phyloP scores from a whole-genome alignment of 2,329 filamentous ascomycete genomes.

The Endoconidiophora laricicola region DNA sequence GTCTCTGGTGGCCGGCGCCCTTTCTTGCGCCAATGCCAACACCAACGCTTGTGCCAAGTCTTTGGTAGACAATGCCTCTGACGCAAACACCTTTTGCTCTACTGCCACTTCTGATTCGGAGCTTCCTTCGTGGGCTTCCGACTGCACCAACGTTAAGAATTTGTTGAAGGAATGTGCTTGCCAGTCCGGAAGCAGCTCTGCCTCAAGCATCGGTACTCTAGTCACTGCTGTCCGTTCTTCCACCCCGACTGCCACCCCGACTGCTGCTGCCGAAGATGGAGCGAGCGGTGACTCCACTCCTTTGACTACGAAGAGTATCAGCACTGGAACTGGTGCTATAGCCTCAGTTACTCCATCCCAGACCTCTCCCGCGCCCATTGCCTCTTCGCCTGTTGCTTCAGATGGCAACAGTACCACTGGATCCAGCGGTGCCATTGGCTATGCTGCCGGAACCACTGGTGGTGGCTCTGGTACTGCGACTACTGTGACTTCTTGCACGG shows the following conservation, averaged over 20 bases:
- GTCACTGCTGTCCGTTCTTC: background rate
- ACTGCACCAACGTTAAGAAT: constrained; percentile 18
- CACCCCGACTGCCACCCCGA: background rate
- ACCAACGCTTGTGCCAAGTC: constrained; percentile 16
- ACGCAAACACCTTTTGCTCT: constrained; percentile 14
- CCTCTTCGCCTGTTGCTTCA: constrained; percentile 2
- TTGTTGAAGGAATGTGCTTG: constrained; percentile 21
- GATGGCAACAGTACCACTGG: constrained; percentile 15
- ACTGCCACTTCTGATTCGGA: constrained; percentile 18
- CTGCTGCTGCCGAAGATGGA: background rate
- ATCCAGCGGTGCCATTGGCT: constrained; percentile 16
- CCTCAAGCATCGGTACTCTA: background rate
- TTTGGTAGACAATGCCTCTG: constrained; percentile 13
- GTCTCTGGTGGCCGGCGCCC: constrained; percentile 7
- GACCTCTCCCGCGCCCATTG: background rate
- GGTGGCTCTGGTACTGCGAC: constrained; percentile 27
- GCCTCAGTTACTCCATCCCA: background rate
- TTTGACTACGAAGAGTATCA: background rate
- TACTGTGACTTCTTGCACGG: constrained; percentile 28
- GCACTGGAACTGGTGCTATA: background rate
- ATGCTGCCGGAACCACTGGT: constrained; percentile 26
- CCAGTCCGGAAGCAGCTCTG: constrained; percentile 14
- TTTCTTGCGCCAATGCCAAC: constrained; percentile 8
- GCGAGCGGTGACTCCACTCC: background rate
- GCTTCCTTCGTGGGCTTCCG: constrained; percentile 18